Evolutionary conservation across 1,284 basidiomycete genomes (phyloP).

Genomic region (Testicularia cyperi): DNA sequence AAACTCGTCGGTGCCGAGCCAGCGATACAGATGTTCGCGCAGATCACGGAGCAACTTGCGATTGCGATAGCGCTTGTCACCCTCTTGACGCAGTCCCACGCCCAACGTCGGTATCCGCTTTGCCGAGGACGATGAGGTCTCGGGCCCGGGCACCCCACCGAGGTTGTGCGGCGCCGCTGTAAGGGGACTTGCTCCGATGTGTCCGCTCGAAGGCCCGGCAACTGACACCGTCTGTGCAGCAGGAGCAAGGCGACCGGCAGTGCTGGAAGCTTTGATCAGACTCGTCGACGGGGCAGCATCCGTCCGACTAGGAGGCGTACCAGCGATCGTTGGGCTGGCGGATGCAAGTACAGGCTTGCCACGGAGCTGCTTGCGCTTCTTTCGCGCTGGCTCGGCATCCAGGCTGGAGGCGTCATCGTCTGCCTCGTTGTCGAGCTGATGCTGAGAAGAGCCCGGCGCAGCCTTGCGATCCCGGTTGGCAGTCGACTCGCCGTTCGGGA

Average conservation of each 20-base stretch:
- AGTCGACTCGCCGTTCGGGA: too few relatives aligned
- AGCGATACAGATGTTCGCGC: constrained; percentile 43
- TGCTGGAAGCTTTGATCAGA: too few relatives aligned
- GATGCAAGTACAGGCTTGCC: constrained; percentile 6
- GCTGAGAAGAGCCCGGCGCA: constrained; percentile 5
- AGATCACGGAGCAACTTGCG: constrained; percentile 44
- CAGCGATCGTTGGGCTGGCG: background rate
- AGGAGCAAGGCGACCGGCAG: too few relatives aligned
- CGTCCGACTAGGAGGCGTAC: background rate
- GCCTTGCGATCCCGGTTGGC: too few relatives aligned
- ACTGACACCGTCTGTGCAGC: too few relatives aligned
- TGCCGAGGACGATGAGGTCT: constrained; percentile 7
- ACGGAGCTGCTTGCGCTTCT: constrained; percentile 31
- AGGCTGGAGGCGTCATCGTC: constrained; percentile 7
- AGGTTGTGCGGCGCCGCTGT: too few relatives aligned
- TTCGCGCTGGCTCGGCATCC: constrained; percentile 18
- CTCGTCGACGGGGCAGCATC: too few relatives aligned
- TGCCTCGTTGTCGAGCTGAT: constrained; percentile 6
- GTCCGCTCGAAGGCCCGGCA: too few relatives aligned
- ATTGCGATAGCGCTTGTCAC: constrained; percentile 43
- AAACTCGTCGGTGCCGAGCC: constrained; percentile 44
- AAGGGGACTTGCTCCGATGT: too few relatives aligned
- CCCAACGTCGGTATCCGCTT: constrained; percentile 36
- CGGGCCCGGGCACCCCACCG: too few relatives aligned
- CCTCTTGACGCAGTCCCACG: constrained; percentile 35